Evolutionary conservation across 176 grass and related monocot species (phyloP).

Genomic region (sorghum (Sorghum bicolor)): DNA sequence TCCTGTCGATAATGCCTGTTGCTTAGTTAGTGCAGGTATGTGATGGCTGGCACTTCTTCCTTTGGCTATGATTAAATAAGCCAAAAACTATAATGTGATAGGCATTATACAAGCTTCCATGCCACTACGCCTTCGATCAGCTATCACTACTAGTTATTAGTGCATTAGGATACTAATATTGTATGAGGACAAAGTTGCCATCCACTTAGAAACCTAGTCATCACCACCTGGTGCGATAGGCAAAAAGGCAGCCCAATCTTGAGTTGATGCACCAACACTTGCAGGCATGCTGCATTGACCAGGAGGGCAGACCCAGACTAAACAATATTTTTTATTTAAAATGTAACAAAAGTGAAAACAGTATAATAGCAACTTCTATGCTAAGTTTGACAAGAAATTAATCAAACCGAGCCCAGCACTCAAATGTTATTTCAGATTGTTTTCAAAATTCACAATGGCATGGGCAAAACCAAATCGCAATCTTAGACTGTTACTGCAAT

Average conservation of each 20-base stretch:
- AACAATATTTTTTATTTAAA: neutral
- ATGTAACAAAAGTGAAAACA: neutral
- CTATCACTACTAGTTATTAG: neutral
- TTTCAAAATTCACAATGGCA: constrained; percentile 4
- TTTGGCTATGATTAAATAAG: neutral
- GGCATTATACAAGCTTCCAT: neutral
- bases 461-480: neutral
- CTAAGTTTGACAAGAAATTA: neutral
- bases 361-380: neutral
- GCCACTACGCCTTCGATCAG: neutral
- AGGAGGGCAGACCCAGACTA: neutral
- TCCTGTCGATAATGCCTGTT: constrained; percentile 17
- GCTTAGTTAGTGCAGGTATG: constrained; percentile 26
- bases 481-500: neutral
- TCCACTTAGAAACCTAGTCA: constrained; percentile 14
- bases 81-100: neutral
- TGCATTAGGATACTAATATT: constrained; percentile 4
- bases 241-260: neutral
- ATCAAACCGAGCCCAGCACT: neutral
- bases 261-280: constrained; percentile 11
- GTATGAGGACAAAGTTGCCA: neutral
- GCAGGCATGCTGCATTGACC: constrained; percentile 4
- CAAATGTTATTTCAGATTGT: neutral
- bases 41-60: constrained; percentile 29
- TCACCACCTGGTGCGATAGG: constrained; percentile 7